Percentiles rank a stretch among this genome's conserved stretches.
Evolutionary conservation across 768 basidiomycete genomes (phyloP).

Genomic region (Xerocomellus dryophilus): DNA sequence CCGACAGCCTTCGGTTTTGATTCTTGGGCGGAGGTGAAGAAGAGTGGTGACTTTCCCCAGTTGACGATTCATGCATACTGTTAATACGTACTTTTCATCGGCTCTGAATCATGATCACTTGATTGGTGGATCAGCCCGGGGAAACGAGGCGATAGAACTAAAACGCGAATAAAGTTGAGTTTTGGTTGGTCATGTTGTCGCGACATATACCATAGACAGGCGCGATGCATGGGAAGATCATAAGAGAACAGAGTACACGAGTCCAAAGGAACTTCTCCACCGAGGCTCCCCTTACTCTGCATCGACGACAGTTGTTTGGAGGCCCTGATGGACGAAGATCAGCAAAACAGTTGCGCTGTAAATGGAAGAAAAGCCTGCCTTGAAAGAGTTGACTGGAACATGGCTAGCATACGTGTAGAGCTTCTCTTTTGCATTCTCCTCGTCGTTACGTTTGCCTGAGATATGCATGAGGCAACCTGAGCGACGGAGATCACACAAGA

Average conservation of each 20-base stretch:
- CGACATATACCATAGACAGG: conserved; percentile 28
- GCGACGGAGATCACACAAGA: not conserved
- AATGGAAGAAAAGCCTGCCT: conserved; percentile 49
- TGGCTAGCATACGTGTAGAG: conserved; percentile 88
- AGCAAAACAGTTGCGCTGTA: conserved; percentile 1
- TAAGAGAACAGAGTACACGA: conserved; percentile 18
- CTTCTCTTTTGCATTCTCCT: conserved; percentile 98
- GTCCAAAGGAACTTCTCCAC: conserved; percentile 9
- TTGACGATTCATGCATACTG: not conserved
- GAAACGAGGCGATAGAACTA: not conserved
- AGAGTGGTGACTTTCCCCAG: not conserved
- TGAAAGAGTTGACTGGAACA: conserved; percentile 77
- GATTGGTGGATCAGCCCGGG: not conserved
- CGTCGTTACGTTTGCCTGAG: conserved; percentile 95
- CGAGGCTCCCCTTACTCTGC: conserved; percentile 52
- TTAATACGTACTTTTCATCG: not conserved
- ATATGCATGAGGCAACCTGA: not conserved
- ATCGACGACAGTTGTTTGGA: conserved; percentile 80
- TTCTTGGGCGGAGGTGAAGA: not conserved
- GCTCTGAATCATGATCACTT: not conserved
- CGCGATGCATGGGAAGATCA: conserved; percentile 26
- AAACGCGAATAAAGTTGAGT: not conserved
- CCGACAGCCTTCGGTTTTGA: conserved; percentile 4
- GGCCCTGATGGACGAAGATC: conserved; percentile 50
- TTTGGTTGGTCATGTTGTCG: conserved; percentile 15